Evolutionary conservation across 2,329 filamentous ascomycete genomes (phyloP).

Genomic region (Chaetomium globosum): DNA sequence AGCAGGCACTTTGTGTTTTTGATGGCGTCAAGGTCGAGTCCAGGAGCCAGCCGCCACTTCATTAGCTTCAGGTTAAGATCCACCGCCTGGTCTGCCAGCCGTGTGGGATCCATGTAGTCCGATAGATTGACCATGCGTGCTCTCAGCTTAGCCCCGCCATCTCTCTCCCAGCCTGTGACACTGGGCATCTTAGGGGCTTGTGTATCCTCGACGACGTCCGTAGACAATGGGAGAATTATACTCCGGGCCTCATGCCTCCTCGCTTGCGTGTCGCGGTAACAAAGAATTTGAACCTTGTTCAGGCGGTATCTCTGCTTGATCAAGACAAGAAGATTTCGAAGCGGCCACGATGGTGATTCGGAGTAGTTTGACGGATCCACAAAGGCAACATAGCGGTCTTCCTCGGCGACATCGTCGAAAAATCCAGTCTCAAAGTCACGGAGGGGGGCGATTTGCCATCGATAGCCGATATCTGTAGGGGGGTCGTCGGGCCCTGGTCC

Average conservation of each 20-base stretch:
- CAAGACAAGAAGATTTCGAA: constrained; percentile 85
- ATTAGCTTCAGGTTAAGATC: constrained; percentile 97
- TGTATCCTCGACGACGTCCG: constrained; percentile 49
- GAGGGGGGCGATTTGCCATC: constrained; percentile 77
- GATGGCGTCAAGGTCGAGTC: constrained; percentile 82
- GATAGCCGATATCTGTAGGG: constrained; percentile 61
- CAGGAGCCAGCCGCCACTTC: constrained; percentile 95
- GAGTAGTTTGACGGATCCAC: constrained; percentile 90
- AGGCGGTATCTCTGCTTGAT: constrained; percentile 80
- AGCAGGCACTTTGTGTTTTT: constrained; percentile 88
- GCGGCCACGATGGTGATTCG: constrained; percentile 86
- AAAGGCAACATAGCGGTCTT: constrained; percentile 83
- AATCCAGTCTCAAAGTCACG: constrained; percentile 83
- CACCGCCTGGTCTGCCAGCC: constrained; percentile 88
- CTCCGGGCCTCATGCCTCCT: constrained; percentile 80
- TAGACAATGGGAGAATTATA: constrained; percentile 70
- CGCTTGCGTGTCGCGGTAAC: constrained; percentile 82
- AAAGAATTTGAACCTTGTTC: constrained; percentile 77
- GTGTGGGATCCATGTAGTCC: constrained; percentile 88
- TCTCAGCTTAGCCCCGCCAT: constrained; percentile 73
- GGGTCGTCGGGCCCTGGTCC: constrained; percentile 55
- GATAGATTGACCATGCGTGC: constrained; percentile 79
- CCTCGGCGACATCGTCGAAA: constrained; percentile 70
- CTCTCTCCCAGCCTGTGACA: constrained; percentile 93
- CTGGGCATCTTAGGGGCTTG: constrained; percentile 70